Evolutionary conservation across 1,284 basidiomycete species (phyloP).

Genomic region (Ceratobasidium papillatum): DNA sequence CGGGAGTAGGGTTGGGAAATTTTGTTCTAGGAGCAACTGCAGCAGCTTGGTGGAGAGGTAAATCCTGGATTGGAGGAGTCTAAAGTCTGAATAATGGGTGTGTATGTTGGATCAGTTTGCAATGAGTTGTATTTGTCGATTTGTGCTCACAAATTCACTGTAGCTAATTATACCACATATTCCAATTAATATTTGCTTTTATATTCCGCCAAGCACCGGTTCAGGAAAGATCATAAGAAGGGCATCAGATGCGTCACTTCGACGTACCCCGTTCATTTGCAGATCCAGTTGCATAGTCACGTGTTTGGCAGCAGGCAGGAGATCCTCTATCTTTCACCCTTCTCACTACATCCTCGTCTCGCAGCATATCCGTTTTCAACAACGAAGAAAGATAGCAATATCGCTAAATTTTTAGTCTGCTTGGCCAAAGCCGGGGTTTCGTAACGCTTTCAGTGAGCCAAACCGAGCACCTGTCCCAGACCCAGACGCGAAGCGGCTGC

Average conservation of each 20-base stretch:
- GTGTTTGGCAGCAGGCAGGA: background rate
- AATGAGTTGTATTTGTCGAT: background rate
- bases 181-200: background rate
- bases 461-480: slow-evolving; percentile 2
- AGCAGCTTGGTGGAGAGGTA: slow-evolving; percentile 43
- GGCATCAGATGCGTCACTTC: slow-evolving; percentile 11
- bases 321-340: slow-evolving; percentile 4
- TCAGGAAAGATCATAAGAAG: background rate
- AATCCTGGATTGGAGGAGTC: background rate
- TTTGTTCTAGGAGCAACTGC: slow-evolving; percentile 63
- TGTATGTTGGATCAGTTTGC: background rate
- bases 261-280: background rate
- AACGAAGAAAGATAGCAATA: no score
- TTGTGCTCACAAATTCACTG: background rate
- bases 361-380: background rate
- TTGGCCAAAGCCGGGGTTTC: background rate
- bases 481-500: slow-evolving; percentile 41
- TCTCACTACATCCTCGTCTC: background rate
- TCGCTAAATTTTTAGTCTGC: background rate
- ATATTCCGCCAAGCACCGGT: background rate
- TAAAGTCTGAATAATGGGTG: background rate
- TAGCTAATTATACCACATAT: background rate
- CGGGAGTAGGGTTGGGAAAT: slow-evolving; percentile 70
- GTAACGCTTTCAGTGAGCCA: background rate
- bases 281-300: background rate